Evolutionary conservation across 441 rosid genomes (phyloP).

Genomic region (Jatropha podagrica): DNA sequence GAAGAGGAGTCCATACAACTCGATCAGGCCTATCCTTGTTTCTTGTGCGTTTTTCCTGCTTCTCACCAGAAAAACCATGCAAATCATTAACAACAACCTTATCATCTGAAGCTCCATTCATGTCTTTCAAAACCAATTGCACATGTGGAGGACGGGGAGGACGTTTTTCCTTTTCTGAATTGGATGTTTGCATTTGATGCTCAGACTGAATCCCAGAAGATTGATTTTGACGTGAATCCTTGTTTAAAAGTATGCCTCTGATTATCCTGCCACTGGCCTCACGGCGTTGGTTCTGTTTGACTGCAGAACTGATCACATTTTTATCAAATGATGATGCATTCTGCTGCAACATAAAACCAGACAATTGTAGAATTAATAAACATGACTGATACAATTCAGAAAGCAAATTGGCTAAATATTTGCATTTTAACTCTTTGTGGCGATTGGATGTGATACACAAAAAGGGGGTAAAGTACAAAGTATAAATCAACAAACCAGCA

Average conservation of each 20-base stretch:
- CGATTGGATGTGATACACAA: not conserved
- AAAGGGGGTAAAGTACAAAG: not conserved
- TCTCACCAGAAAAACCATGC: slow-evolving; percentile 43
- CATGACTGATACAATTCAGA: not conserved
- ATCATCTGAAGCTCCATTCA: slow-evolving; percentile 49
- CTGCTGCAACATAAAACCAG: slow-evolving; percentile 35
- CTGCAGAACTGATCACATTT: slow-evolving; percentile 32
- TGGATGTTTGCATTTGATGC: slow-evolving; percentile 40
- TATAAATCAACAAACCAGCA: not conserved
- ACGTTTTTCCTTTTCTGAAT: slow-evolving; percentile 49
- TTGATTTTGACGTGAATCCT: slow-evolving; percentile 47
- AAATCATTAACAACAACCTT: slow-evolving; percentile 42
- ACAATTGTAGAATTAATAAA: slow-evolving; percentile 25
- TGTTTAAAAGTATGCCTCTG: slow-evolving; percentile 49
- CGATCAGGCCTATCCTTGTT: slow-evolving; percentile 72
- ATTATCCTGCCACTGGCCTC: slow-evolving; percentile 51
- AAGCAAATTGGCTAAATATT: too few relatives aligned
- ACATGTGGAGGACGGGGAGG: slow-evolving; percentile 47
- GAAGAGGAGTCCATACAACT: slow-evolving; percentile 66
- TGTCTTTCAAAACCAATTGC: slow-evolving; percentile 42
- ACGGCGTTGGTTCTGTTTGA: slow-evolving; percentile 45
- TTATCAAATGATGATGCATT: slow-evolving; percentile 33
- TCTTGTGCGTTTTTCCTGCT: slow-evolving; percentile 57
- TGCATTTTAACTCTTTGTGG: not conserved
- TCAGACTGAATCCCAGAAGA: slow-evolving; percentile 43